Evolutionary conservation across 352 stramenopile genomes (phyloP), one percentile per base, ranked within the genome.

Genomic region (Thalassiosira hispida): DNA sequence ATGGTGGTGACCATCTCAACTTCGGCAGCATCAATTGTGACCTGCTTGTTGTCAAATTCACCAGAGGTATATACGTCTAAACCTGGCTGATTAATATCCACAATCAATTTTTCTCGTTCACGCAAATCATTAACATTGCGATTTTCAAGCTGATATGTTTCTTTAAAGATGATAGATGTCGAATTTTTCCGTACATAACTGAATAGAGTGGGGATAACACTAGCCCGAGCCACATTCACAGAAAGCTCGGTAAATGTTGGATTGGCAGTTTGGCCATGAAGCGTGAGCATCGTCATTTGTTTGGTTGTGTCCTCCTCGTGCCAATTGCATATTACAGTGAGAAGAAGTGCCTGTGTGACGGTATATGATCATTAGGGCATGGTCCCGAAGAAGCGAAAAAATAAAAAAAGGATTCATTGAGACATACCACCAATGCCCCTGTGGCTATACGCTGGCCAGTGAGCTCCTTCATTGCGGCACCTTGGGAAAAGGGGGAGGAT

Each of bases 231-330:
- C 52, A 76, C 75, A 29, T 83, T 47, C 25, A 93, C 35, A 11
- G 83, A 73, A 40, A 46, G 47, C 2, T 77, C 31, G 14, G 60
- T 38, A 86, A 82, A 89, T 42, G 29, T 47, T 46, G 20, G 31
- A 70, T 83, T 80, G 7, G 44, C 65, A 29, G 88, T 93, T 72
- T 91, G 88, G 23, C 79, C 79, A 73, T 92, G 85, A 0, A 93
- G 57, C 20, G 86, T 68, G 18, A 90, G 55, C 85, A 92, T 92
- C 7, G 81, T 85, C 9, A 72, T 74, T 0, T 56, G 2, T 49
- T 25, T 35, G 7, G 78, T 82, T 14, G 68, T 68, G 31, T 74
- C 40, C n/a, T 29, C 2, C 47, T 81, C 33, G 42, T 38, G 27
- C 67, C 67, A 76, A 29, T 27, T 59, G 49, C 59, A 76, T 27